These are phyloP conservation scores for Helianthus annuus DNA, from an alignment of 129 eudicot species.

Conservation along the genomic window HanXRQr2.0-SUNRISE NC_035446.2:129324315-129324814, in stretches of 20 bases:
- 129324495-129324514: constrained; percentile 79
- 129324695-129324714: constrained; percentile 85
- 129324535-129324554: background rate
- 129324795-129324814: constrained; percentile 94
- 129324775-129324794: constrained; percentile 81
- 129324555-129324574: background rate
- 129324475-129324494: constrained; percentile 80
- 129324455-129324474: constrained; percentile 61
- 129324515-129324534: constrained; percentile 67
- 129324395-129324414: background rate
- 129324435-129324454: constrained; percentile 21
- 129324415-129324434: background rate
- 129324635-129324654: constrained; percentile 93
- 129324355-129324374: background rate
- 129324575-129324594: background rate
- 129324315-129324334: background rate
- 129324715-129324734: constrained; percentile 77
- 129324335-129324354: constrained; percentile 6
- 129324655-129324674: constrained; percentile 78
- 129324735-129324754: constrained; percentile 82
- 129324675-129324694: constrained; percentile 75
- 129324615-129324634: constrained; percentile 72
- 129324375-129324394: background rate
- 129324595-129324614: background rate
- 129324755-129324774: constrained; percentile 84